A percentile compares a stretch with the other conserved stretches of the same genome.
Evolutionary conservation across 2,329 filamentous ascomycete genomes (phyloP).

Genomic region (Alternaria dauci): DNA sequence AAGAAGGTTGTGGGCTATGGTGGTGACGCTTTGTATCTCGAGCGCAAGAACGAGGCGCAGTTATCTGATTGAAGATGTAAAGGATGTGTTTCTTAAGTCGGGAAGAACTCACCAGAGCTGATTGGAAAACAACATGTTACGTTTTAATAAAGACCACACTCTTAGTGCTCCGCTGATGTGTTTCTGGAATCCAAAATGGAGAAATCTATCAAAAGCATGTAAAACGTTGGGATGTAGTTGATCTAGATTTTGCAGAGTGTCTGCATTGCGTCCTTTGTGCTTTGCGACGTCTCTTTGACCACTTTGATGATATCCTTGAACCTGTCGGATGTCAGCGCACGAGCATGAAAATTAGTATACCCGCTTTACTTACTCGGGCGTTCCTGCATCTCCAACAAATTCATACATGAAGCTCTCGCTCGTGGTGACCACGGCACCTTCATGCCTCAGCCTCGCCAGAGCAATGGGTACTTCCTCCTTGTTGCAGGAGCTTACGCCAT

Average conservation of each 20-base stretch:
- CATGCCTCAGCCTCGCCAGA: conserved; percentile 75
- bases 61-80: not conserved
- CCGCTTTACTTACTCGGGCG: conserved; percentile 59
- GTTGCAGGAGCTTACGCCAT: conserved; percentile 90
- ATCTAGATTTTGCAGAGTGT: conserved; percentile 68
- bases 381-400: conserved; percentile 80
- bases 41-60: not conserved
- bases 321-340: conserved; percentile 31
- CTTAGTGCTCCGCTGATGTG: too few species aligned
- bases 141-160: too few species aligned
- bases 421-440: conserved; percentile 80
- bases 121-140: too few species aligned
- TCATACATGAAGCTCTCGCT: conserved; percentile 94
- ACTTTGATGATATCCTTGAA: conserved; percentile 78
- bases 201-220: too few species aligned
- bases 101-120: too few species aligned
- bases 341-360: not conserved
- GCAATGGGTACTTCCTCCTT: conserved; percentile 81
- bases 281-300: conserved; percentile 77
- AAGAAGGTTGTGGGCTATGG: not conserved
- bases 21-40: not conserved
- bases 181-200: too few species aligned
- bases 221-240: not conserved
- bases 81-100: too few species aligned
- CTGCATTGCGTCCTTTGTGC: conserved; percentile 74